Percentiles rank a stretch among this genome's conserved stretches.
Evolutionary conservation across 306 rosid genomes (phyloP).

Genomic region (Cicer judaicum): DNA sequence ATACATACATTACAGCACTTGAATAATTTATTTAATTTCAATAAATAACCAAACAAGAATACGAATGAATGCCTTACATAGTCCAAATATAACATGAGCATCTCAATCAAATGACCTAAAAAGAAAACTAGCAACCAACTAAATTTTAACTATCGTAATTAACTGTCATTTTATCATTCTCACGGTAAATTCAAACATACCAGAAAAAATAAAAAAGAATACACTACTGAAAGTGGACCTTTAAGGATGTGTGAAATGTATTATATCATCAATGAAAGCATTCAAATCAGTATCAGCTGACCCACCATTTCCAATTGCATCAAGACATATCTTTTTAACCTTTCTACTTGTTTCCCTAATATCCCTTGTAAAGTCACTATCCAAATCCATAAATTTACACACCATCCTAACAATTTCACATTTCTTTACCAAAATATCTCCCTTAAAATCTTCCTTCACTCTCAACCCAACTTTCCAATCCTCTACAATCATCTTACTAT

Average conservation of each 20-base stretch:
- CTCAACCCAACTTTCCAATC: slow-evolving; percentile 57
- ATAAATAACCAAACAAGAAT: no score
- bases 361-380: slow-evolving; percentile 14
- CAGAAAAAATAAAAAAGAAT: neutral
- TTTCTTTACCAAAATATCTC: slow-evolving; percentile 31
- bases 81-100: no score
- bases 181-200: no score
- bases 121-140: no score
- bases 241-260: neutral
- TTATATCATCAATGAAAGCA: slow-evolving; percentile 43
- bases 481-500: slow-evolving; percentile 53
- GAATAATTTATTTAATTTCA: no score
- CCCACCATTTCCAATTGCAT: slow-evolving; percentile 51
- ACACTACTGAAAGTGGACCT: neutral
- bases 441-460: slow-evolving; percentile 30
- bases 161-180: no score
- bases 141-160: no score
- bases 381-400: slow-evolving; percentile 46
- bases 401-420: slow-evolving; percentile 46
- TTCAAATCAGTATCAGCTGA: slow-evolving; percentile 45
- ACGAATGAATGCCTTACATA: no score
- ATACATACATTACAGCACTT: no score
- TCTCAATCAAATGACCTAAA: no score
- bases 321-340: slow-evolving; percentile 27
- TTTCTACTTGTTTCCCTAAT: slow-evolving; percentile 37